Evolutionary conservation across 164 flowering plant species (phyloP).

Genomic region (Vitis cinerea): DNA sequence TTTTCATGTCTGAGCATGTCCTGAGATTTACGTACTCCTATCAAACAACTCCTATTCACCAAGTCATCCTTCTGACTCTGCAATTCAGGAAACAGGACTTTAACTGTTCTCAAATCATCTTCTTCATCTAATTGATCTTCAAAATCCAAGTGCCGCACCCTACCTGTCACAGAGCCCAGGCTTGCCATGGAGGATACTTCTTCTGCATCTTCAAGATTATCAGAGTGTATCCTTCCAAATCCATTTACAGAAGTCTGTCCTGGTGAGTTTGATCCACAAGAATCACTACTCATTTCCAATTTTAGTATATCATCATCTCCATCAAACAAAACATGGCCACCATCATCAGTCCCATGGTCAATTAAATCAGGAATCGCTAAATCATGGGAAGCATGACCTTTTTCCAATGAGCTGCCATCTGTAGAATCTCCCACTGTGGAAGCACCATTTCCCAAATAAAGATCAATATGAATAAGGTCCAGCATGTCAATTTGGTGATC

Average conservation of each 20-base stretch:
- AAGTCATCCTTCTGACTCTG: conserved; percentile 17
- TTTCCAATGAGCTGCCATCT: conserved; percentile 5
- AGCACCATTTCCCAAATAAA: conserved; percentile 12
- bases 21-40: conserved; percentile 5
- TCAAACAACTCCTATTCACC: neutral
- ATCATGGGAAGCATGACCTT: conserved; percentile 15
- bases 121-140: conserved; percentile 27
- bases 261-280: conserved; percentile 17
- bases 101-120: conserved; percentile 7
- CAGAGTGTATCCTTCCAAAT: conserved; percentile 8
- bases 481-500: neutral
- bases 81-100: conserved; percentile 5
- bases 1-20: conserved; percentile 14
- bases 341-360: conserved; percentile 11
- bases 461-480: neutral
- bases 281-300: conserved; percentile 4
- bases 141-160: conserved; percentile 24
- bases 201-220: conserved; percentile 27
- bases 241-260: conserved; percentile 9
- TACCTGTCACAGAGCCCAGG: conserved; percentile 27
- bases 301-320: conserved; percentile 17
- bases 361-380: conserved; percentile 21
- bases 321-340: conserved; percentile 12
- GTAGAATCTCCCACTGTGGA: conserved; percentile 17
- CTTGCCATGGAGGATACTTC: conserved; percentile 24